Evolutionary conservation across 805 yeast species (phyloP).

Genomic region (Ogataea parapolymorpha): DNA sequence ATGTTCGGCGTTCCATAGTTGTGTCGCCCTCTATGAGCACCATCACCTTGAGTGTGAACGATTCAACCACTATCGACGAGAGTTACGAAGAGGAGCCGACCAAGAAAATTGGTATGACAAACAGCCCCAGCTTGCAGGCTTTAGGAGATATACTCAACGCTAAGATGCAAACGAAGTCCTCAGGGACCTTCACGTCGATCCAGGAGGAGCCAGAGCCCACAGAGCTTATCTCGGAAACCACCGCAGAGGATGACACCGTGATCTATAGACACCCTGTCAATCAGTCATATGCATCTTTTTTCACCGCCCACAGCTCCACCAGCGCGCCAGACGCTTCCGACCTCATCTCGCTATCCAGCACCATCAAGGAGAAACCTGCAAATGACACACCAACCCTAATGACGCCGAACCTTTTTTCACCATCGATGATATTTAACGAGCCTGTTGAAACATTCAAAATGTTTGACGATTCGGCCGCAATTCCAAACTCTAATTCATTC

Average conservation of each 20-base stretch:
- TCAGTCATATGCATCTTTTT: conserved; percentile 30
- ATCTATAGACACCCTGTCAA: conserved; percentile 11
- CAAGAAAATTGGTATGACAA: conserved; percentile 28
- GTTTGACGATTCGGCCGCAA: conserved; percentile 15
- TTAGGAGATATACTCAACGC: conserved; percentile 31
- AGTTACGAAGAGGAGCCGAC: conserved; percentile 30
- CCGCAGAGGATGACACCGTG: background rate
- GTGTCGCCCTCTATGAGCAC: conserved; percentile 33
- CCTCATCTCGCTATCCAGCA: conserved; percentile 30
- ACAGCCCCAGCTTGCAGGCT: conserved; percentile 37
- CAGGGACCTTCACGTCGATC: conserved; percentile 11
- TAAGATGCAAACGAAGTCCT: conserved; percentile 18
- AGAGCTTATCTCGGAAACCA: conserved; percentile 2
- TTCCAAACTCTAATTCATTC: conserved; percentile 12
- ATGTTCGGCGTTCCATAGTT: conserved; percentile 31
- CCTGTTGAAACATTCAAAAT: conserved; percentile 25
- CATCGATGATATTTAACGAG: conserved; percentile 28
- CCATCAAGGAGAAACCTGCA: conserved; percentile 17
- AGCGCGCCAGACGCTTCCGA: conserved; percentile 17
- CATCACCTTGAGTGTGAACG: conserved; percentile 9
- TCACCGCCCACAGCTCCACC: conserved; percentile 29
- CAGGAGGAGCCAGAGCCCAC: conserved; percentile 15
- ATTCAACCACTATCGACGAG: background rate
- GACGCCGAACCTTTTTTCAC: conserved; percentile 31
- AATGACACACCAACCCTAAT: conserved; percentile 11